Percentiles rank a stretch among this genome's conserved stretches.
phyloP scores from a whole-genome alignment of 768 basidiomycete genomes.

The Hypholoma fasciculare region DNA sequence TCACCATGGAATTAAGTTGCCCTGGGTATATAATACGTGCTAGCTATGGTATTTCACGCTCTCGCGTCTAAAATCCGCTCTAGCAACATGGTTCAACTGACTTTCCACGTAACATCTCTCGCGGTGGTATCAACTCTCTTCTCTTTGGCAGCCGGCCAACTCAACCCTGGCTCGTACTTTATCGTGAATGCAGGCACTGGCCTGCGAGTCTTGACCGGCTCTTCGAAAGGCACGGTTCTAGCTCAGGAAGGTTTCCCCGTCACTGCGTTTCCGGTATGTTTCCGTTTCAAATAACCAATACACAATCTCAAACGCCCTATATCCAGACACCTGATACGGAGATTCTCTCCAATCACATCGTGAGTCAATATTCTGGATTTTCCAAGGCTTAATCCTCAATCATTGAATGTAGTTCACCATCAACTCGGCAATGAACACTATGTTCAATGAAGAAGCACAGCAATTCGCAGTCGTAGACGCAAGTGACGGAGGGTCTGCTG shows the following conservation, averaged over 20 bases:
- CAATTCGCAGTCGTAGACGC: slow-evolving; percentile 12
- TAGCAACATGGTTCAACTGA: background rate
- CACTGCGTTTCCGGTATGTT: background rate
- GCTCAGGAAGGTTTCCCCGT: slow-evolving; percentile 1
- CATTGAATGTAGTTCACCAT: slow-evolving; percentile 3
- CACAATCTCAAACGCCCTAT: background rate
- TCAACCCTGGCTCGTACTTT: slow-evolving; percentile 4
- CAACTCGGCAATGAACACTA: slow-evolving; percentile 5
- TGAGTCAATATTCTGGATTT: background rate
- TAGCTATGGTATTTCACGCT: background rate
- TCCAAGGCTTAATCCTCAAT: background rate
- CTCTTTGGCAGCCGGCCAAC: background rate
- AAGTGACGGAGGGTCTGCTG: slow-evolving; percentile 6
- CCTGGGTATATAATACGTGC: background rate
- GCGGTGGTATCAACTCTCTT: background rate
- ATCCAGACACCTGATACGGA: background rate
- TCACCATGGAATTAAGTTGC: background rate
- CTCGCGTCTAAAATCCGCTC: background rate
- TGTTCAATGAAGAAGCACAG: slow-evolving; percentile 11
- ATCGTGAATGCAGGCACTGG: slow-evolving; percentile 5
- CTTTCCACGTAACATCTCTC: background rate
- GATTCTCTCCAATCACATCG: slow-evolving; percentile 9
- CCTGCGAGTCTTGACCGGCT: slow-evolving; percentile 1
- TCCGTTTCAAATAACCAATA: too few species aligned
- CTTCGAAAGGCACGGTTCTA: background rate